Evolutionary conservation across 75 land plant species (phyloP).

Genomic region (Chamaecyparis obtusa): DNA sequence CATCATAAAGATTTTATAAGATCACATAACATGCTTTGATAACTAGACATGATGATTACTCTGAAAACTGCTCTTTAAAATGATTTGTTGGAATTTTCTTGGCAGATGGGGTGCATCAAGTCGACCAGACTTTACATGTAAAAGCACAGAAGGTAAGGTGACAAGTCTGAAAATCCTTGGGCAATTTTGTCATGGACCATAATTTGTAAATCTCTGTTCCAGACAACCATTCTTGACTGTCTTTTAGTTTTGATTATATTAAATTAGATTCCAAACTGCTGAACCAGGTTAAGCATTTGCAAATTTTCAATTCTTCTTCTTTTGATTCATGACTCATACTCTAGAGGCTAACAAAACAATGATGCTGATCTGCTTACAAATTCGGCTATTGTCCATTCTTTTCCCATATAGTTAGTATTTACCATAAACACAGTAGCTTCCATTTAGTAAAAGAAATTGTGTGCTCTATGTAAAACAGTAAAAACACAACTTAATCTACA

Average conservation of each 20-base stretch:
- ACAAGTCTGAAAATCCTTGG: background rate
- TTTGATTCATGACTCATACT: background rate
- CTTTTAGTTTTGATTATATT: background rate
- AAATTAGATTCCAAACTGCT: background rate
- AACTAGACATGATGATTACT: background rate
- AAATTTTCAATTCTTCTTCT: background rate
- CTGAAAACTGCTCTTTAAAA: background rate
- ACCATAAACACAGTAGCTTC: background rate
- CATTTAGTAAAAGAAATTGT: background rate
- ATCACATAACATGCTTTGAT: conserved; percentile 3
- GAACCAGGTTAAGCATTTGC: background rate
- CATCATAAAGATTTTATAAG: background rate
- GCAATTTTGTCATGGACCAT: background rate
- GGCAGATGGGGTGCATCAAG: conserved; percentile 99
- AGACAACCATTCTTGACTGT: background rate
- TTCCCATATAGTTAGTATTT: background rate
- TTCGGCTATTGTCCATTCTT: background rate
- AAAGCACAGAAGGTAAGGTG: conserved; percentile 90
- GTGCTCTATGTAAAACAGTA: background rate
- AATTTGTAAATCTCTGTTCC: background rate
- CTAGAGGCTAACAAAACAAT: background rate
- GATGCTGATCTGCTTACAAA: background rate
- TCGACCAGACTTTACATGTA: conserved; percentile 97
- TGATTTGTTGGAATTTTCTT: conserved; percentile 7
- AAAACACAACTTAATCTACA: background rate